A percentile compares a stretch with the other conserved stretches of the same genome.
These are phyloP conservation scores for Perkinsus olseni DNA, from an alignment of 169 alveolate genomes.

Conservation along the genomic window DNA sequence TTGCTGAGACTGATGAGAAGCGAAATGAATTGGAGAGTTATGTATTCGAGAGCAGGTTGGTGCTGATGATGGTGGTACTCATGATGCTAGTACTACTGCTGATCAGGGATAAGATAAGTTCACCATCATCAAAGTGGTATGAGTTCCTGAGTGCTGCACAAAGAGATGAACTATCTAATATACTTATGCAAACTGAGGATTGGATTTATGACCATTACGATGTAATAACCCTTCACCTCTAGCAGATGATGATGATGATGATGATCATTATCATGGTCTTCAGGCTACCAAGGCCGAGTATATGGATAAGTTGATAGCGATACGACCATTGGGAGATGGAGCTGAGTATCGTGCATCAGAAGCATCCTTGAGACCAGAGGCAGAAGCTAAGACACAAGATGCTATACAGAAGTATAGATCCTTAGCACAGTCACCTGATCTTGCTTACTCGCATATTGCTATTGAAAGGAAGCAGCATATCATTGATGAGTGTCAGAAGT, in stretches of 20 bases:
- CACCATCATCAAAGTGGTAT: background rate
- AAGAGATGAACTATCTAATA: background rate
- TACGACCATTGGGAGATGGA: background rate
- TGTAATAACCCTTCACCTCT: background rate
- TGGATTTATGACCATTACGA: constrained; percentile 35
- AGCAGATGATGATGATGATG: background rate
- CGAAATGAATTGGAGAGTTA: constrained; percentile 41
- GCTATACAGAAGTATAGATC: constrained; percentile 10
- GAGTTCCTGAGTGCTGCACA: background rate
- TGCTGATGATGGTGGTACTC: background rate
- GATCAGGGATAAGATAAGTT: constrained; percentile 17
- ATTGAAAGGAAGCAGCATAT: background rate
- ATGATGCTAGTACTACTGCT: background rate
- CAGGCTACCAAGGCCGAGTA: background rate
- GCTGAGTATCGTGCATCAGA: background rate
- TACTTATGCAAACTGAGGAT: constrained; percentile 27
- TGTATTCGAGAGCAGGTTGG: constrained; percentile 17
- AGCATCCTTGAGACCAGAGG: background rate
- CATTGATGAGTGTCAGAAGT: background rate
- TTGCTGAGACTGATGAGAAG: constrained; percentile 33
- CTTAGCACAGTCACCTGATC: constrained; percentile 9
- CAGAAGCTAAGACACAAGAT: background rate
- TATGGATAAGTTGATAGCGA: background rate
- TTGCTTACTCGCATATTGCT: constrained; percentile 8
- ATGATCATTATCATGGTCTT: too few species aligned